phyloP scores from a whole-genome alignment of 768 basidiomycete genomes.

The Phylloporus scabripes region DNA sequence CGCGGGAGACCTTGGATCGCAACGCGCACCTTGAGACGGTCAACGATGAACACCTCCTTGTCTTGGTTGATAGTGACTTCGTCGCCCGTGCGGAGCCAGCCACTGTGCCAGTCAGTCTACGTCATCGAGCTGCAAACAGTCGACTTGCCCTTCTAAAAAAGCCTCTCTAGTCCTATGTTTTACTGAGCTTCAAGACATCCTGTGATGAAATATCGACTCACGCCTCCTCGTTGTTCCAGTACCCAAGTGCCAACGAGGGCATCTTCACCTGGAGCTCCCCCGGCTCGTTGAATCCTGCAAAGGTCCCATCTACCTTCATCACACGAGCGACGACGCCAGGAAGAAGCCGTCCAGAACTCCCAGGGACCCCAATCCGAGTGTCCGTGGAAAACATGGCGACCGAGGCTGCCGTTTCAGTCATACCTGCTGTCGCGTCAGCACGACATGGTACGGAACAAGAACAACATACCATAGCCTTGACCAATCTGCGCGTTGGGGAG shows the following conservation, averaged over 20 bases:
- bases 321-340: constrained; percentile 54
- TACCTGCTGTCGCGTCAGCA: constrained; percentile 35
- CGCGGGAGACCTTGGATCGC: neutral
- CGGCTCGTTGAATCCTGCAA: constrained; percentile 49
- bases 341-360: constrained; percentile 43
- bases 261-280: constrained; percentile 53
- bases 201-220: constrained; percentile 29
- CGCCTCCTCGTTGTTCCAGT: constrained; percentile 58
- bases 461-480: constrained; percentile 51
- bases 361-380: constrained; percentile 45
- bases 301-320: constrained; percentile 51
- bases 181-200: neutral
- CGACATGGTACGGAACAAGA: neutral
- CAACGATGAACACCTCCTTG: constrained; percentile 54
- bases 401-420: constrained; percentile 60
- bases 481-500: constrained; percentile 59
- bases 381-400: constrained; percentile 45
- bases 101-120: constrained; percentile 19
- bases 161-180: constrained; percentile 55
- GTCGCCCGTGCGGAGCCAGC: constrained; percentile 69
- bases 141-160: constrained; percentile 56
- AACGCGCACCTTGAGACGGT: constrained; percentile 51
- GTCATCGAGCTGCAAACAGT: neutral
- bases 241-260: constrained; percentile 37
- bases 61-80: constrained; percentile 51